phyloP scores from a whole-genome alignment of 176 grass and related monocot species.

The Secale cereale region DNA sequence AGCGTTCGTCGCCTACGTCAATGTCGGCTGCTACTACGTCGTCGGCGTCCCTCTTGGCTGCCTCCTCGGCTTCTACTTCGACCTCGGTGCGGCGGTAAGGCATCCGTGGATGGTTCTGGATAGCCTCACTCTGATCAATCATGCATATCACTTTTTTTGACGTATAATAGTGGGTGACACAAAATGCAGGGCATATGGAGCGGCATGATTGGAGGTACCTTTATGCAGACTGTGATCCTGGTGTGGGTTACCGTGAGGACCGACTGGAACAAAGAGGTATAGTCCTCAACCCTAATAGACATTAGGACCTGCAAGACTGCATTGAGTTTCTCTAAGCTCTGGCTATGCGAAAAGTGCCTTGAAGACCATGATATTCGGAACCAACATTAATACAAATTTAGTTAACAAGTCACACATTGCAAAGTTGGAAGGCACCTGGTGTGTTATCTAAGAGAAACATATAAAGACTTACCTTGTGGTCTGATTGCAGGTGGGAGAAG shows the following conservation, averaged over 20 bases:
- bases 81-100: slow-evolving; percentile 30
- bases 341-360: too few relatives aligned
- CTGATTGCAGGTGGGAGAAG: slow-evolving; percentile 27
- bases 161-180: background rate
- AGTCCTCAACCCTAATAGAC: too few relatives aligned
- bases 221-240: slow-evolving; percentile 73
- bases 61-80: slow-evolving; percentile 38
- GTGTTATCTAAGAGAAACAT: too few relatives aligned
- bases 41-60: slow-evolving; percentile 37
- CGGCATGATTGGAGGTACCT: slow-evolving; percentile 76
- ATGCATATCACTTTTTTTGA: background rate
- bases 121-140: background rate
- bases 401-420: too few relatives aligned
- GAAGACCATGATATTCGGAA: too few relatives aligned
- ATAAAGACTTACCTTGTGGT: background rate
- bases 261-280: slow-evolving; percentile 83
- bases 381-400: too few relatives aligned
- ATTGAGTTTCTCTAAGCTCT: background rate
- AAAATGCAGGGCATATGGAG: slow-evolving; percentile 68
- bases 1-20: slow-evolving; percentile 49
- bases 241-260: slow-evolving; percentile 65
- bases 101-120: background rate
- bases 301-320: background rate
- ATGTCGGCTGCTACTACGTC: slow-evolving; percentile 42
- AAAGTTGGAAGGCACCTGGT: too few relatives aligned